A percentile compares a stretch with the other conserved stretches of the same genome.
Conservation (phyloP, 2,329 filamentous ascomycete genomes). For the Lasiodiplodia hormozganensis region DNA sequence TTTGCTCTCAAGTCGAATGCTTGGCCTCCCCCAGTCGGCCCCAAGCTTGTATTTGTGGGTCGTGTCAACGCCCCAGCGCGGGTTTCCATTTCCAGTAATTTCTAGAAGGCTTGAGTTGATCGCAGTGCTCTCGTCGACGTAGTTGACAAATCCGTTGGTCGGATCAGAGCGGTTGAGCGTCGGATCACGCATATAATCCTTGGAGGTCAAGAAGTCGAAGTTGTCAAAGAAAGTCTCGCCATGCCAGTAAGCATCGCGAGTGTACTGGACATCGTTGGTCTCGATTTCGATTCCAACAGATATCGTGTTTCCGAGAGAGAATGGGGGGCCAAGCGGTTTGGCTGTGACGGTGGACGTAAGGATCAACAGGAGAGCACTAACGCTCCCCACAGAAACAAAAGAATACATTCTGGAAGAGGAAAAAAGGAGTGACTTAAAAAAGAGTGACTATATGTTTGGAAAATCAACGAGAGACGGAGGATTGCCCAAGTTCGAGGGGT, state of each 20-base stretch:
- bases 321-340: no score
- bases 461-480: no score
- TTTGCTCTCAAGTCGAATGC: slow-evolving; percentile 46
- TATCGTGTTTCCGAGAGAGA: background rate
- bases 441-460: no score
- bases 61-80: slow-evolving; percentile 43
- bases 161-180: slow-evolving; percentile 34
- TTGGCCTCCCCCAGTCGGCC: slow-evolving; percentile 36
- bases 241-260: slow-evolving; percentile 6
- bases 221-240: slow-evolving; percentile 49
- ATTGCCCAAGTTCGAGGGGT: no score
- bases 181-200: background rate
- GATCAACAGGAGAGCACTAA: no score
- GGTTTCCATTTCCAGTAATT: slow-evolving; percentile 31
- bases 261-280: background rate
- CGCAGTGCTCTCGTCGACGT: slow-evolving; percentile 50
- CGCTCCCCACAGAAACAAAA: no score
- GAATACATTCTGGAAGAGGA: no score
- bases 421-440: no score
- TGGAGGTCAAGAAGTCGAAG: slow-evolving; percentile 50
- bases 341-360: no score
- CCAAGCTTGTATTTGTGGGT: slow-evolving; percentile 50
- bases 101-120: slow-evolving; percentile 41
- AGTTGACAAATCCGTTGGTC: slow-evolving; percentile 46
- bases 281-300: background rate